Percentiles rank a stretch among this genome's conserved stretches.
phyloP scores from a whole-genome alignment of 768 basidiomycete species.

The Phaeolepiota aurea region DNA sequence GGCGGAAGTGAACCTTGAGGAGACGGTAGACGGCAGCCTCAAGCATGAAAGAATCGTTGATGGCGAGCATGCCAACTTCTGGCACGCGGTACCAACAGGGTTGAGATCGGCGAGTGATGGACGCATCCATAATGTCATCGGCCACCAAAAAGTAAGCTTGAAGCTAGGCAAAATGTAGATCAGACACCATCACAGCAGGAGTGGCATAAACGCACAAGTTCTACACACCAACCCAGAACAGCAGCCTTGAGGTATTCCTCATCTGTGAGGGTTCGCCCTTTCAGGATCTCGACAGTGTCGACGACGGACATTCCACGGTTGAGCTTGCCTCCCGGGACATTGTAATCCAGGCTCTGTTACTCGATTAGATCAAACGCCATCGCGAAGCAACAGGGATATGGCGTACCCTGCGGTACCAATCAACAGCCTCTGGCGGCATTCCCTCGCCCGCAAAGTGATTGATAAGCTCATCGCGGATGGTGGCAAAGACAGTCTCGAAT shows the following conservation, averaged over 20 bases:
- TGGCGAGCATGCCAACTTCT: slow-evolving; percentile 72
- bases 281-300: slow-evolving; percentile 85
- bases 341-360: slow-evolving; percentile 76
- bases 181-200: background rate
- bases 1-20: slow-evolving; percentile 79
- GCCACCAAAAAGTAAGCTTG: slow-evolving; percentile 97
- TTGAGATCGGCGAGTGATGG: slow-evolving; percentile 88
- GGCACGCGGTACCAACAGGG: slow-evolving; percentile 85
- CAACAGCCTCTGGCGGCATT: slow-evolving; percentile 1
- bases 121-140: slow-evolving; percentile 96
- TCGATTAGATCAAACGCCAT: background rate
- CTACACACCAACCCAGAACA: slow-evolving; percentile 91
- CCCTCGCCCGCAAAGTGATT: background rate
- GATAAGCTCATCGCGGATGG: slow-evolving; percentile 1
- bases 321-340: slow-evolving; percentile 94
- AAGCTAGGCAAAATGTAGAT: slow-evolving; percentile 42
- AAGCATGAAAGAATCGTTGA: slow-evolving; percentile 97
- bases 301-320: slow-evolving; percentile 96
- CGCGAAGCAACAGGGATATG: slow-evolving; percentile 7
- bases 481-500: background rate
- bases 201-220: slow-evolving; percentile 60
- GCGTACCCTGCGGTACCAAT: slow-evolving; percentile 1
- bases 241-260: slow-evolving; percentile 88
- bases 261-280: slow-evolving; percentile 59
- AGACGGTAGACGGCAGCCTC: slow-evolving; percentile 90